Base-by-base conservation (phyloP, 306 rosid species). In the Fagus crenata region DNA sequence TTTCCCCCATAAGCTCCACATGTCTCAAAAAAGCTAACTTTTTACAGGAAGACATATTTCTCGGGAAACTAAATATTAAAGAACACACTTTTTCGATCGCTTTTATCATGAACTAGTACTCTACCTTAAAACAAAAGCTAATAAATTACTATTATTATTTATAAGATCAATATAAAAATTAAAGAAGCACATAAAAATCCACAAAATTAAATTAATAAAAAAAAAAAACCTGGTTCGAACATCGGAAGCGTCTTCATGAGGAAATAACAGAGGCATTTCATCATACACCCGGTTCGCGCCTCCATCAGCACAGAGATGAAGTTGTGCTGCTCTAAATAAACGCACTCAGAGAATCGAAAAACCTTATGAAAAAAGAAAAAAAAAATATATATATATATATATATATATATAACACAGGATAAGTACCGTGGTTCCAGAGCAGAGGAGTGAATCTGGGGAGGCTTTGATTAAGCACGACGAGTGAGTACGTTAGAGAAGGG, bases 291-390 rank as follows among this genome's bases (percentile, higher is more conserved):
- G 89, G 67, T 95, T 95, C 22, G 99, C 99, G 36, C 99, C 99
- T 61, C 99, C 99, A 70, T 95, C 99, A 0, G 99, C 99, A 78
- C 99, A 95, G 4, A 95, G 32, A 53, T 94, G 91, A 4, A 89
- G 71, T 41, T 70, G 71, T 35, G 97, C 99, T 95, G 96, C 83
- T 69, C 87, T 32, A 77, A 72, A 83, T 70, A 58, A 80, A 65
- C n/a, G 49, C 71, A 73, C 70, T 43, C 75, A 36, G 17, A 49
- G 43, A 35, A 49, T 46, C 53, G 60, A n/a, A 53, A 43, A 11
- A 69, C 28, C 28, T 22, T 22, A 59, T n/a, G n/a, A 39, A 28
- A 12, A 5, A 8, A 5, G n/a, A 35, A 40, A 15, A 37, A 58
- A 55, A n/a, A n/a, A n/a, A n/a, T n/a, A n/a, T n/a, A n/a, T n/a